Evolutionary conservation across 129 eudicot genomes (phyloP), one percentile per base, ranked within the genome.

Genomic region (Gnaphalium uliginosum): DNA sequence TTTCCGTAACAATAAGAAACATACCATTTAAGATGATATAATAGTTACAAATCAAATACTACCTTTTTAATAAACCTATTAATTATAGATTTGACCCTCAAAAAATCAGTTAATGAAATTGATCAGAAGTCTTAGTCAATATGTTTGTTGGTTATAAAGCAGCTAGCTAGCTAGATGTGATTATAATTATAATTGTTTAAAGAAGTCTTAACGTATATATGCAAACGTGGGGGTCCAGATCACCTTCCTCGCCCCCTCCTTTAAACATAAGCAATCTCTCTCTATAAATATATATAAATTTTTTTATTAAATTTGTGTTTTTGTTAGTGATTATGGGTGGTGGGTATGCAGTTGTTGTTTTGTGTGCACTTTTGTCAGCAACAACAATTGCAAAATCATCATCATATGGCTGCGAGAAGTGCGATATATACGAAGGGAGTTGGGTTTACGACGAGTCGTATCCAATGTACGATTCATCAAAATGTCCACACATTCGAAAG

Each of bases 381-480:
- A 46, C 68, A 62, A 23, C 26, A 8, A 23, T 8, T 24, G 68
- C 60, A 2, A 19, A 13, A 60, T 14, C 51, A 58, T 14, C 51
- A 58, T 6, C 78, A 63, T 51, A 67, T 68, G 60, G 53, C 3
- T 21, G 60, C 14, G 59, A 48, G 0, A 43, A 29, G 33, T 86
- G 95, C 61, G 78, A 89, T 54, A 48, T 86, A 25, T 86, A 73
- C 37, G 56, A 82, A 80, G 96, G 96, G 29, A 74, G 69, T 7
- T 87, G 92, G 92, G 83, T 84, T 14, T 80, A 80, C 68, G 87
- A 81, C 58, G 70, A 76, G 51, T 68, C 83, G 19, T 82, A 83
- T 68, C 96, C 96, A 15, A 76, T 89, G 33, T 86, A 82, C 64
- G 75, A 89, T 77, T 89, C 85, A 0, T 56, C 86, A 0, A 56